Percentiles rank a stretch among this genome's conserved stretches.
Evolutionary conservation across 2,329 filamentous ascomycete genomes (phyloP).

Genomic region (Fusarium veterinarium): DNA sequence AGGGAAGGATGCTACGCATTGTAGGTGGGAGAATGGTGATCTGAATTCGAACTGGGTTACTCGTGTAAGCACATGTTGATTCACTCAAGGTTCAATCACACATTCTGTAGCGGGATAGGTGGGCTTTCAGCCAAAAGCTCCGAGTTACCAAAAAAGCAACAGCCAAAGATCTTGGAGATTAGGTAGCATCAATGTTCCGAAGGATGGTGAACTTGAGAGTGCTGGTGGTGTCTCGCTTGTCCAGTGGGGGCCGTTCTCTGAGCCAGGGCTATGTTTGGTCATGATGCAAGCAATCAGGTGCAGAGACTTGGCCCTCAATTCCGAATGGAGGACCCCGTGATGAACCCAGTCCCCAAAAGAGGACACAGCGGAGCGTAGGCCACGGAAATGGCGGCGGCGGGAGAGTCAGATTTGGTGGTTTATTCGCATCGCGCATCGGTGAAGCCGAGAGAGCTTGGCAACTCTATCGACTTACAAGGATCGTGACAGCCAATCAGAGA

Average conservation of each 20-base stretch:
- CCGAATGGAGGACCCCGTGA: conserved; percentile 25
- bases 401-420: conserved; percentile 35
- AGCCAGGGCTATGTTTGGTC: not conserved
- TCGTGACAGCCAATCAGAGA: conserved; percentile 28
- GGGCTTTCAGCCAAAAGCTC: not conserved
- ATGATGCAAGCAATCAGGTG: conserved; percentile 22
- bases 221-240: conserved; percentile 2
- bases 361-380: conserved; percentile 30
- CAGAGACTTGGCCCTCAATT: conserved; percentile 7
- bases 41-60: conserved; percentile 17
- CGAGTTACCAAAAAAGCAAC: conserved; percentile 5
- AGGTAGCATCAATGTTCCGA: not conserved
- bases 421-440: conserved; percentile 44
- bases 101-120: not conserved
- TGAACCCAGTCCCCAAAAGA: conserved; percentile 35
- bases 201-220: not conserved
- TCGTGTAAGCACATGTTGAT: conserved; percentile 18
- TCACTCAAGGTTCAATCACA: not conserved
- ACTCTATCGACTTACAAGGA: conserved; percentile 39
- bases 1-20: not conserved
- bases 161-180: conserved; percentile 12
- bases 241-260: not conserved
- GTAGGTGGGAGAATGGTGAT: not conserved
- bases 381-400: conserved; percentile 32
- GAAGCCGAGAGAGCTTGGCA: conserved; percentile 43